Evolutionary conservation across 352 stramenopile genomes (phyloP), one percentile per base, ranked within the genome.

Genomic region (Globisporangium yorkense): DNA sequence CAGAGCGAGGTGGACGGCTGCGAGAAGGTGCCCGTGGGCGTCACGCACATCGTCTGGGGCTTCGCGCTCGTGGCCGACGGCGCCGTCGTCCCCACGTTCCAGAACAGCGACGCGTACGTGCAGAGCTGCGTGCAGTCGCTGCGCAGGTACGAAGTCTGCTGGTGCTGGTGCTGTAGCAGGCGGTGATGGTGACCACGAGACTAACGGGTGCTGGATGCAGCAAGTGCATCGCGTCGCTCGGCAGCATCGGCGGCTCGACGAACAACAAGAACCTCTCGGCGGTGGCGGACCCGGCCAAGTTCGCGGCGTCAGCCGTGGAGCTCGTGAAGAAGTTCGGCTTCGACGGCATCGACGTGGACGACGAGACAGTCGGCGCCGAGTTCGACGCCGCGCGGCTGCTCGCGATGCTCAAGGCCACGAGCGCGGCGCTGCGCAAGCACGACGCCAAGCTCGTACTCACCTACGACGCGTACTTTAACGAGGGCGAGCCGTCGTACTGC

Each of bases 1-100:
- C 83, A 92, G 65, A 87, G 69, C 52, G 80, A 92, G 67, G 74
- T 89, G 56, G 65, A 67, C 16, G 83, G 80, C 4, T 92, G 83
- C 63, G 78, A 92, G 29, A 75, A 71, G 20, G 74, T 92, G n/a
- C 37, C 83, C 0, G 48, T 73, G 13, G 78, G 83, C 13, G 83
- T 92, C 40, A 91, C 83, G 3, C 83, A 92, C 64, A 68, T 92
- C 9, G 67, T 86, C 33, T 89, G 84, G 49, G 75, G 75, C 54
- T 92, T 92, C 43, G 80, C 83, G n/a, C 68, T 90, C 8, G 77
- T 91, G 0, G 61, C 75, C 6, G 63, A 77, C 33, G 75, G 77
- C 2, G 47, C 59, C 18, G 67, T 92, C 37, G 67, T 76, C 2
- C 71, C 78, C 21, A 67, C 75, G 1, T 87, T 90, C 54, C 80